Base-by-base conservation (phyloP, 371 early-diverging fungal genomes). In the Apophysomyces sp. region DNA sequence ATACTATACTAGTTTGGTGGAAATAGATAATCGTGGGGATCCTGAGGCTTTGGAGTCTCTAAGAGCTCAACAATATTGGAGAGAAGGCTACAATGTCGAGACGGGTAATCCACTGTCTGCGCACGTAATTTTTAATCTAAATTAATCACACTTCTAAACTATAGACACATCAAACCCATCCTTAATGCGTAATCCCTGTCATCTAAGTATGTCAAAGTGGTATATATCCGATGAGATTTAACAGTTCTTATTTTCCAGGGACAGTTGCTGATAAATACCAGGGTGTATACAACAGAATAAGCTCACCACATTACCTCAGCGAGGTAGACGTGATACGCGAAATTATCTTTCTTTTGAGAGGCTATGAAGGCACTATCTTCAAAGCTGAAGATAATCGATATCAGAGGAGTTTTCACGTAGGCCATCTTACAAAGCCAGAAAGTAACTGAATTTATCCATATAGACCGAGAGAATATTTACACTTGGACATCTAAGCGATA, bases 251-350 rank as follows among this genome's bases (percentile, higher is more conserved):
- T 11, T 21, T 21, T 44, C 21, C 11, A 44, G 49, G 49, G 9
- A 11, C 49, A 9, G 21, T 44, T 18, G 49, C 8, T 21, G 27
- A 44, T 44, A 9, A 16, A 6, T 44, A 44, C 24, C 49, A 44
- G 24, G 21, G 11, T 21, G 7, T 9, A 41, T 41, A 41, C 7
- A 15, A n/a, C 18, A 16, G 21, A 44, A 18, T 8, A n/a, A 4
- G 8, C 11, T 11, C 49, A 36, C 16, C 27, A 12, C 24, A 57
- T n/a, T 40, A 66, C 16, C 39, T 79, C 9, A 31, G 60, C 7
- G 76, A 76, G 60, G 61, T 62, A 26, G 65, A 70, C 31, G 26
- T 67, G 1, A 61, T 68, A 12, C 63, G 76, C 21, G 80, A 79
- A 36, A 57, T 76, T 2, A 18, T 76, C 9, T 74, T 71, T n/a